These are phyloP conservation scores for Grosmannia serpens DNA, from an alignment of 2,329 filamentous ascomycete species.

Conservation along the genomic window DNA sequence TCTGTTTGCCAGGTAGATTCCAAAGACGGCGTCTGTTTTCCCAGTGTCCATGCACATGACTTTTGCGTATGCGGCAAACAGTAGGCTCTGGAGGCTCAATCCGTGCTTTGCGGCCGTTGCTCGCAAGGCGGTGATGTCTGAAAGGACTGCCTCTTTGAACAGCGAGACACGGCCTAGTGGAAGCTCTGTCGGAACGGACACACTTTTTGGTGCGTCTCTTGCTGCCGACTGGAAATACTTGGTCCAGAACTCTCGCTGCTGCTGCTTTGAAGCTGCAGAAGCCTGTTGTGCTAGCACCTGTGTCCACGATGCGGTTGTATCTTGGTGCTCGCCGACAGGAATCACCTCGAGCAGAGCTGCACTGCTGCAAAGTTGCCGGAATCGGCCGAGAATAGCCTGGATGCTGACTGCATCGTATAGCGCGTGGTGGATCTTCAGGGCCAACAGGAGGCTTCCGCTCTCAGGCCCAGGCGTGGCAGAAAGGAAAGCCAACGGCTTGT, in stretches of 20 bases:
- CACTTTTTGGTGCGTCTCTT: neutral
- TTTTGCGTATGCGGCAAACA: constrained; percentile 61
- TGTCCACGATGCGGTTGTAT: constrained; percentile 14
- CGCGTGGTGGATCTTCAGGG: constrained; percentile 67
- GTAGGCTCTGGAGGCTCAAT: constrained; percentile 59
- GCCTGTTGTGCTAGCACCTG: constrained; percentile 11
- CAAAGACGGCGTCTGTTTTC: constrained; percentile 47
- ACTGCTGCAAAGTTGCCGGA: constrained; percentile 16
- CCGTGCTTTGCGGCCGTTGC: constrained; percentile 31
- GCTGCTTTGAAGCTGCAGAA: neutral
- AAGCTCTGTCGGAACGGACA: too few species aligned
- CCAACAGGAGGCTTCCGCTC: constrained; percentile 17
- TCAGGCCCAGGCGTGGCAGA: neutral
- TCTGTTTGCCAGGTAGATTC: constrained; percentile 76
- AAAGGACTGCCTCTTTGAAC: constrained; percentile 35
- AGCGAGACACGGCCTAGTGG: neutral
- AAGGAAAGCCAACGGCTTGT: constrained; percentile 3
- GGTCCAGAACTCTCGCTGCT: constrained; percentile 27
- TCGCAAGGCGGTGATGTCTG: constrained; percentile 28
- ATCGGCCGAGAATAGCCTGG: constrained; percentile 42
- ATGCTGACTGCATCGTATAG: constrained; percentile 82
- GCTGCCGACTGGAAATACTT: constrained; percentile 22
- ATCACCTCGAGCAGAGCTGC: neutral
- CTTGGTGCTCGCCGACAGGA: neutral
- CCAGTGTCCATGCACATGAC: neutral